Conservation (phyloP, 768 basidiomycete genomes). For the Plicaturopsis crispa region DNA sequence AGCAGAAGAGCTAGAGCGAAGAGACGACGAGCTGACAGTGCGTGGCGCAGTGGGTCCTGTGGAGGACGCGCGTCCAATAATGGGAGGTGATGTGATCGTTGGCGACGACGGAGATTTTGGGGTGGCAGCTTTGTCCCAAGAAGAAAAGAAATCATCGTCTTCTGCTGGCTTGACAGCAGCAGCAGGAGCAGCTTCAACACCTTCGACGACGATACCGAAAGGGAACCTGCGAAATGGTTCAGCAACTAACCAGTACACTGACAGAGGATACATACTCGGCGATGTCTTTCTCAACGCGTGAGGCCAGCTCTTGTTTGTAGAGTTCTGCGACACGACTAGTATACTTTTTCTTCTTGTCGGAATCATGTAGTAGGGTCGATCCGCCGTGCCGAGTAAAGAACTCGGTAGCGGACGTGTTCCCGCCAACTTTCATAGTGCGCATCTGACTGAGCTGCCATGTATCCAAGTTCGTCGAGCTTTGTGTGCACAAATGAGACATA, state of each 20-base stretch:
- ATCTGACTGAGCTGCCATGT: slow-evolving; percentile 88
- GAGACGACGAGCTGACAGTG: slow-evolving; percentile 58
- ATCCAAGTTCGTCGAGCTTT: slow-evolving; percentile 97
- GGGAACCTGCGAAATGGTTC: slow-evolving; percentile 50
- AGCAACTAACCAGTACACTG: slow-evolving; percentile 1
- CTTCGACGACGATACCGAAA: slow-evolving; percentile 73
- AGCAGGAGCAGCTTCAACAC: slow-evolving; percentile 42
- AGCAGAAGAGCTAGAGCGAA: slow-evolving; percentile 37
- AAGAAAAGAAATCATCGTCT: slow-evolving; percentile 90
- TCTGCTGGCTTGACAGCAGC: slow-evolving; percentile 33
- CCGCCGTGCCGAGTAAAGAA: slow-evolving; percentile 91
- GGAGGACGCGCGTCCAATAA: slow-evolving; percentile 40
- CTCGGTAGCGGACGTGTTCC: slow-evolving; percentile 79
- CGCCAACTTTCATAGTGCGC: slow-evolving; percentile 94
- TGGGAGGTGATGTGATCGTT: slow-evolving; percentile 45
- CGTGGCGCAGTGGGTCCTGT: slow-evolving; percentile 36
- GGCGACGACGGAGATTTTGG: slow-evolving; percentile 46
- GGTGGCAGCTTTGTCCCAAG: slow-evolving; percentile 78
- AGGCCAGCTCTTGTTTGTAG: slow-evolving; percentile 88
- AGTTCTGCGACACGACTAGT: slow-evolving; percentile 73
- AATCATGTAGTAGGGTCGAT: slow-evolving; percentile 53
- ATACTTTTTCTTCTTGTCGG: slow-evolving; percentile 88
- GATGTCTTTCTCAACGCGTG: slow-evolving; percentile 70
- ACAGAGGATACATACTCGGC: slow-evolving; percentile 39
- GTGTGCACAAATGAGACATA: slow-evolving; percentile 9